phyloP scores from a whole-genome alignment of 1,284 basidiomycete genomes.

The Rugosomyces carneus region DNA sequence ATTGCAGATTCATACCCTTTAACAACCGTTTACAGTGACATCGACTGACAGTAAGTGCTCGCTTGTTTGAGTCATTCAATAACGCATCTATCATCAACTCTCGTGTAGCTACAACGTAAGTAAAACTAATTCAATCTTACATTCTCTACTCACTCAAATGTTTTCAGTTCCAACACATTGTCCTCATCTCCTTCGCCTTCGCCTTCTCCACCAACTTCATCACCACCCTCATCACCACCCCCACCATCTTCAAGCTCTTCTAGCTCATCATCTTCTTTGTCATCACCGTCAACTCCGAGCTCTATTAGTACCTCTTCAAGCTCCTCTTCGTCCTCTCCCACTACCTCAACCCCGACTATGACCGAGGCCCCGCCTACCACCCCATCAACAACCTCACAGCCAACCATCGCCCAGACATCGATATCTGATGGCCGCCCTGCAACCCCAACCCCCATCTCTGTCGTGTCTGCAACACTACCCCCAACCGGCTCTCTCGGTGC shows the following conservation, averaged over 20 bases:
- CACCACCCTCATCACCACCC: not conserved
- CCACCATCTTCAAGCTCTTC: not conserved
- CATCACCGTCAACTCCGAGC: not conserved
- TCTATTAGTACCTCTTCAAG: not conserved
- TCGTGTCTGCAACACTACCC: not conserved
- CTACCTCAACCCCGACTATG: not conserved
- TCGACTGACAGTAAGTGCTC: too few relatives aligned
- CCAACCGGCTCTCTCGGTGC: constrained; percentile 1
- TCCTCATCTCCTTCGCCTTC: not conserved
- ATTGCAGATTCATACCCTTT: too few relatives aligned
- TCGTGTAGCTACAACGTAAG: too few relatives aligned
- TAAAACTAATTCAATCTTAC: too few relatives aligned
- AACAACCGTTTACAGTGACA: too few relatives aligned
- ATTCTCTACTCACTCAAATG: not conserved
- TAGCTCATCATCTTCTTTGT: constrained; percentile 5
- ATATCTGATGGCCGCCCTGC: not conserved
- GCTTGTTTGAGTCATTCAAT: too few relatives aligned
- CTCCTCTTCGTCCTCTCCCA: not conserved
- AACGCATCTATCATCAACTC: too few relatives aligned
- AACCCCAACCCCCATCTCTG: not conserved
- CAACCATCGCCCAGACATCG: not conserved
- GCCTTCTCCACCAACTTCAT: not conserved
- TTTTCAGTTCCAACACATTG: not conserved
- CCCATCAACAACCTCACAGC: not conserved
- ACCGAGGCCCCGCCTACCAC: not conserved